A percentile compares a stretch with the other conserved stretches of the same genome.
Evolutionary conservation across 2,329 filamentous ascomycete species (phyloP).

Genomic region (Colletotrichum nymphaeae): DNA sequence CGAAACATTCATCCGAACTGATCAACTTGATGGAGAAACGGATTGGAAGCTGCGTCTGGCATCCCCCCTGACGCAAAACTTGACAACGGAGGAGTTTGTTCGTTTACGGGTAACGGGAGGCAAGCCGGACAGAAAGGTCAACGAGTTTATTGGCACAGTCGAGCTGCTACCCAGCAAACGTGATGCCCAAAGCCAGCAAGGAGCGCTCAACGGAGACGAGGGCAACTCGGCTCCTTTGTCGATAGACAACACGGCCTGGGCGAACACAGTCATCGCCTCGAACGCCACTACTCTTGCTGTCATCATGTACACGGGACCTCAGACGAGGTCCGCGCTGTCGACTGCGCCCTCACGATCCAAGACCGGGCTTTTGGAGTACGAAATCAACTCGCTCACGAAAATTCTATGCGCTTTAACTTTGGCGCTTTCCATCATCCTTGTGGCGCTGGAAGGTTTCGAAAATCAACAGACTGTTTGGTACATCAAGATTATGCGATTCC

Average conservation of each 20-base stretch:
- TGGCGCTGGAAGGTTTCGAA: slow-evolving; percentile 86
- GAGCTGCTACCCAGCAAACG: slow-evolving; percentile 73
- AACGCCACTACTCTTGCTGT: slow-evolving; percentile 89
- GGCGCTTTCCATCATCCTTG: slow-evolving; percentile 85
- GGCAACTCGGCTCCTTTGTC: slow-evolving; percentile 77
- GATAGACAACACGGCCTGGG: slow-evolving; percentile 99
- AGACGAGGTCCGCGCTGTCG: slow-evolving; percentile 93
- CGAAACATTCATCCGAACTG: slow-evolving; percentile 96
- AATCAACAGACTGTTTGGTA: slow-evolving; percentile 78
- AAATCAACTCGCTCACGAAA: slow-evolving; percentile 97
- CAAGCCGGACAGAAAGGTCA: slow-evolving; percentile 92
- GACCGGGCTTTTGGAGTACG: slow-evolving; percentile 90
- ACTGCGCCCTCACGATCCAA: slow-evolving; percentile 94
- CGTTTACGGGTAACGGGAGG: slow-evolving; percentile 81
- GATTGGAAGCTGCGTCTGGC: slow-evolving; percentile 97
- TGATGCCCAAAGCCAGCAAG: slow-evolving; percentile 57
- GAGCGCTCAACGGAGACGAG: slow-evolving; percentile 47
- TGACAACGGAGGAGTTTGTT: slow-evolving; percentile 78
- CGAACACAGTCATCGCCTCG: slow-evolving; percentile 95
- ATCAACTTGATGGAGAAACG: slow-evolving; percentile 97
- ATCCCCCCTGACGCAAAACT: slow-evolving; percentile 84
- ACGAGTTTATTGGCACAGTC: slow-evolving; percentile 92
- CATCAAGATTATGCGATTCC: slow-evolving; percentile 96
- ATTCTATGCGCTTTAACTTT: slow-evolving; percentile 93
- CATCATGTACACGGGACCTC: slow-evolving; percentile 92